These are phyloP conservation scores for Erodium texanum DNA, from an alignment of 441 rosid species.

Conservation along the genomic window DNA sequence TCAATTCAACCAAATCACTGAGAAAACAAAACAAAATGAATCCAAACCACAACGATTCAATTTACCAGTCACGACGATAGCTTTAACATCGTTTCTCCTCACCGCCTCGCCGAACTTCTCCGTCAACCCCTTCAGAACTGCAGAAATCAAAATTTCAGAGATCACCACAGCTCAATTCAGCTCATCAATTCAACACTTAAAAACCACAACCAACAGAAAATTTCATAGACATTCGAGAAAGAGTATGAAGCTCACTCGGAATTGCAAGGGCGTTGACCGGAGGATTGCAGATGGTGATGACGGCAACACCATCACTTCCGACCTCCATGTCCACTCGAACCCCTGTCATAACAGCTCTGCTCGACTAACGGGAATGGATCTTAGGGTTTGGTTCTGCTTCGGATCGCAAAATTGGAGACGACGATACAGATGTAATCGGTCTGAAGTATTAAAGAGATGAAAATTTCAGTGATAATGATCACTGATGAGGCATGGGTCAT, in stretches of 20 bases:
- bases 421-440: neutral
- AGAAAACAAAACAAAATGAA: neutral
- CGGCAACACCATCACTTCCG: conserved; percentile 84
- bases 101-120: conserved; percentile 60
- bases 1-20: neutral
- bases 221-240: neutral
- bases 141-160: neutral
- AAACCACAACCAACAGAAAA: neutral
- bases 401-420: neutral
- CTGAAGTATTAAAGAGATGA: neutral
- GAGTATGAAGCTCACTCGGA: conserved; percentile 37
- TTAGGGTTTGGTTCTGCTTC: neutral
- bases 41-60: neutral
- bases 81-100: conserved; percentile 61
- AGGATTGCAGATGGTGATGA: conserved; percentile 74
- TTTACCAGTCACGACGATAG: conserved; percentile 74
- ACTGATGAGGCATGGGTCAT: neutral
- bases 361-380: neutral
- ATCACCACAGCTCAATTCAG: neutral
- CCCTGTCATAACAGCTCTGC: conserved; percentile 36
- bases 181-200: neutral
- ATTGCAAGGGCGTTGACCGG: conserved; percentile 80
- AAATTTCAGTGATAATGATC: neutral
- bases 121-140: conserved; percentile 65
- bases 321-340: conserved; percentile 53